Base-by-base conservation (phyloP, 169 alveolate genomes). In the Toxoplasma gondii region DNA sequence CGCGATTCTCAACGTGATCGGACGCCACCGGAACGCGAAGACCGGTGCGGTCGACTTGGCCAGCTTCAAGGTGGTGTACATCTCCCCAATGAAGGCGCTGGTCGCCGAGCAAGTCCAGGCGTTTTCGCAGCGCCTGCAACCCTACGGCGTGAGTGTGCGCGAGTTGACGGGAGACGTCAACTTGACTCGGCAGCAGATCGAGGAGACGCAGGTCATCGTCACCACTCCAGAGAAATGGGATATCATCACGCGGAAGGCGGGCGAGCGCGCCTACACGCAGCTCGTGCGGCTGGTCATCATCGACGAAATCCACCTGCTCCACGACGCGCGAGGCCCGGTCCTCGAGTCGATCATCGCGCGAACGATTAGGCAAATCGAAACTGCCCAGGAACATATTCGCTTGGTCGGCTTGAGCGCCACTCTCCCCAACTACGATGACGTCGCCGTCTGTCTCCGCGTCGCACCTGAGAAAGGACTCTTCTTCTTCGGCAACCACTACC, bases 201-300 rank as follows among this genome's bases (percentile, higher is more conserved):
- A 98, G 84, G 99, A 98, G 94, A 99, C 99, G 38, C 99, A 99
- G 92, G 97, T 99, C 70, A 98, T 99, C 58, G 99, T 99, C 24
- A 99, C 99, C 69, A 99, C 99, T 29, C 99, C 99, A 0, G 99
- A 99, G 96, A 99, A 99, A 96, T 99, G 99, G 99, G 99, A 99
- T 97, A 99, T 99, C 58, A 98, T 99, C 70, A 99, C 99, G 49
- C 97, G 99, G 90, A 99, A 99, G 94, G 97, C 99, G 78, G 99
- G 99, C 36, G 99, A 99, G 98, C 98, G 95, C 53, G 97, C 95
- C 67, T 98, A 94, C 97, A 97, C 98, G 53, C 99, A 99, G 91
- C 96, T 97, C 92, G 99, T 99, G 49, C 99, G 98, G 96, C 97
- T 99, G 74, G 97, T 99, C 58, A 99, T 99, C 94, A 98, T 99